Evolutionary conservation across 169 alveolate species (phyloP).

Genomic region (Eimeria praecox): DNA sequence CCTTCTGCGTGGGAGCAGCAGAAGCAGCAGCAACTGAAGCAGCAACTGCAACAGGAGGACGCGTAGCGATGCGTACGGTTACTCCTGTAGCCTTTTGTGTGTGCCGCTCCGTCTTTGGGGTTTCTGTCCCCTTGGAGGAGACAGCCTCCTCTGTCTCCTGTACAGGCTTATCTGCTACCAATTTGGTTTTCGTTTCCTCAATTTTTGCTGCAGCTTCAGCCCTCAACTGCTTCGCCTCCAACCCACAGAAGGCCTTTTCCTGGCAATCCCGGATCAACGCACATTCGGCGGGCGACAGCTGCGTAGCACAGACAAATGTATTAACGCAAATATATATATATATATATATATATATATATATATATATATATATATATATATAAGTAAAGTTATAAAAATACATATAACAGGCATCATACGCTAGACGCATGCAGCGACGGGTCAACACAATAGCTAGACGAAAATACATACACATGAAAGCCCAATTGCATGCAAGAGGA

Average conservation of each 20-base stretch:
- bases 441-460: too few relatives aligned
- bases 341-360: background rate
- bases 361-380: background rate
- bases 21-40: background rate
- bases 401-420: too few relatives aligned
- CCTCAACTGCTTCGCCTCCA: slow-evolving; percentile 46
- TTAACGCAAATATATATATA: background rate
- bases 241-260: slow-evolving; percentile 36
- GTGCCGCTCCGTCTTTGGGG: background rate
- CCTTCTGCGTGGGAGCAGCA: background rate
- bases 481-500: background rate
- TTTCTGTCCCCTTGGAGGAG: background rate
- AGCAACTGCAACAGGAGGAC: background rate
- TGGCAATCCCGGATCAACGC: slow-evolving; percentile 50
- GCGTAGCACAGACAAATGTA: background rate
- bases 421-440: too few relatives aligned
- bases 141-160: background rate
- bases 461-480: background rate
- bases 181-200: background rate
- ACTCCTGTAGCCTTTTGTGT: background rate
- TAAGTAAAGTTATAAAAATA: too few relatives aligned
- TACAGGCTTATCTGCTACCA: background rate
- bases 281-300: slow-evolving; percentile 58
- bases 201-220: slow-evolving; percentile 8
- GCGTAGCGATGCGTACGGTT: slow-evolving; percentile 36